These are phyloP conservation scores for Theobroma grandiflorum DNA, from an alignment of 441 rosid genomes.

Conservation along the genomic window DNA sequence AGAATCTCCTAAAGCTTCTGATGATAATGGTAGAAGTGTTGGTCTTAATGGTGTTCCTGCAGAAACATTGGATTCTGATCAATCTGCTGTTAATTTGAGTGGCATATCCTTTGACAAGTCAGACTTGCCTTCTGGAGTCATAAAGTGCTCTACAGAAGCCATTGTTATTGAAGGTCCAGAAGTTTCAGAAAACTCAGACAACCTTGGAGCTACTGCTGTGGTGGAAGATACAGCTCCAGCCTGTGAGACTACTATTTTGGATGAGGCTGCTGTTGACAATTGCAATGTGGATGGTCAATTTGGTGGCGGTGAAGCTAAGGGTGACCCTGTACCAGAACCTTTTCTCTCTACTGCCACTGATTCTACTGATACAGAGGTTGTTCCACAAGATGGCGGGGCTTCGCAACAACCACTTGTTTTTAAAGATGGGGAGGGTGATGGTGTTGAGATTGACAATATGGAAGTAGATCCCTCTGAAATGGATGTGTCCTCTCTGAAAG, in stretches of 20 bases:
- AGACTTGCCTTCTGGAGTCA: conserved; percentile 2
- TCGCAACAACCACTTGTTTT: conserved; percentile 24
- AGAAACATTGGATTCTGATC: background rate
- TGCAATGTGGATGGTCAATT: conserved; percentile 23
- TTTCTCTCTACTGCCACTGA: conserved; percentile 27
- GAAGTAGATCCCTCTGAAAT: conserved; percentile 36
- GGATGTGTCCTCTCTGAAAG: conserved; percentile 24
- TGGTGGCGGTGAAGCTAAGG: conserved; percentile 18
- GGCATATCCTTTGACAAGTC: background rate
- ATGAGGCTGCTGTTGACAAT: conserved; percentile 10
- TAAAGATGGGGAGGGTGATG: conserved; percentile 30
- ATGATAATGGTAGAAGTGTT: background rate
- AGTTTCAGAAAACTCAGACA: background rate
- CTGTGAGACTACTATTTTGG: conserved; percentile 4
- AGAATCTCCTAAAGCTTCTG: background rate
- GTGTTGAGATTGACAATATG: conserved; percentile 27
- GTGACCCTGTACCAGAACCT: conserved; percentile 24
- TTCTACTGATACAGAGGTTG: conserved; percentile 28
- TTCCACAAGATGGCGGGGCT: conserved; percentile 27
- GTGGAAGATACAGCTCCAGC: conserved; percentile 17
- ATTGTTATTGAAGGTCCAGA: conserved; percentile 4
- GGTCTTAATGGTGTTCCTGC: background rate
- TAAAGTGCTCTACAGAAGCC: conserved; percentile 24
- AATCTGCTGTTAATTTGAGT: background rate
- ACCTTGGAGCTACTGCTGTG: conserved; percentile 25